These are phyloP conservation scores for Fistulinella cinereoalba DNA, from an alignment of 1,284 basidiomycete species.

Conservation along the genomic window DNA sequence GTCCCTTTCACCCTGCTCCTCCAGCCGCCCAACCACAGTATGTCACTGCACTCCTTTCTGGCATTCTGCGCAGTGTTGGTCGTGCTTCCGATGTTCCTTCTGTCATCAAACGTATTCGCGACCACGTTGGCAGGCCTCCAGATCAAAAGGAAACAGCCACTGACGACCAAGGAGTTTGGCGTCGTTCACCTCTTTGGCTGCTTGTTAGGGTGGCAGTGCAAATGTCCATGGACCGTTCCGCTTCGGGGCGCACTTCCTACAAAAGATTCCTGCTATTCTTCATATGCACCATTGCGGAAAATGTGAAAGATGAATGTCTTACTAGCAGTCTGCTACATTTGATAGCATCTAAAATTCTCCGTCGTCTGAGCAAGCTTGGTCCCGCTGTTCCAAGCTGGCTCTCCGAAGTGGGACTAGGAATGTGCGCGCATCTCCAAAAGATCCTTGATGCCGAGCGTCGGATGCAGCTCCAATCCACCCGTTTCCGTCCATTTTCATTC, in stretches of 20 bases:
- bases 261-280: neutral
- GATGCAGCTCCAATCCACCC: neutral
- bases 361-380: neutral
- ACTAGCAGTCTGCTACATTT: neutral
- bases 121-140: conserved; percentile 4
- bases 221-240: conserved; percentile 7
- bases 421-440: neutral
- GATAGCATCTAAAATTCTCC: neutral
- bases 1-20: conserved; percentile 1
- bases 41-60: conserved; percentile 28
- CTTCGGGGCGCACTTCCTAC: neutral
- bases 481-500: neutral
- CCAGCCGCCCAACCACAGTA: conserved; percentile 25
- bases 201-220: neutral
- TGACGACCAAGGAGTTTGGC: neutral
- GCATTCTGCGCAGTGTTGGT: conserved; percentile 11
- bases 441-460: neutral
- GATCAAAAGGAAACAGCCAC: neutral
- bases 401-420: neutral
- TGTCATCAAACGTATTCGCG: conserved; percentile 21
- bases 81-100: conserved; percentile 13
- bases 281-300: neutral
- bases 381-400: neutral
- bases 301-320: neutral
- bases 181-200: neutral